These are phyloP conservation scores for Pseudopyrenochaeta lycopersici DNA, from an alignment of 2,329 filamentous ascomycete species.

Conservation along the genomic window DNA sequence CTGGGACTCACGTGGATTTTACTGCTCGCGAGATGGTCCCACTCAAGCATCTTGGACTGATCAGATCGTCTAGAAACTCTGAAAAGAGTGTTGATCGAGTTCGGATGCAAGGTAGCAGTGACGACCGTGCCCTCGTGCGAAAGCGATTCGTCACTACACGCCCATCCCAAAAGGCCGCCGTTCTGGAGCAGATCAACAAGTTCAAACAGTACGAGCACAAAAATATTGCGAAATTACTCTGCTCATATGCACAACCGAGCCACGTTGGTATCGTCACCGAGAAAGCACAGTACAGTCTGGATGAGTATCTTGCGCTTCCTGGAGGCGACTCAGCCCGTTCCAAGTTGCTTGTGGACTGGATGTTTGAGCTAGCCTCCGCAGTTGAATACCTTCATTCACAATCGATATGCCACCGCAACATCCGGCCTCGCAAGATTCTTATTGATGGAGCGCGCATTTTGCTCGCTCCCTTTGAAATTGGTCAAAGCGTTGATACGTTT, in stretches of 20 bases:
- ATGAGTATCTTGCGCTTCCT: slow-evolving; percentile 46
- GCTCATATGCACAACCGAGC: slow-evolving; percentile 49
- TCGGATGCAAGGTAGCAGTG: slow-evolving; percentile 42
- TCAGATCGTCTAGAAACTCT: slow-evolving; percentile 42
- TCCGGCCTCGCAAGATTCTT: slow-evolving; percentile 51
- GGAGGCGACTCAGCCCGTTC: slow-evolving; percentile 41
- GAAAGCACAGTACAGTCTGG: slow-evolving; percentile 47
- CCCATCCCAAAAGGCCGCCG: slow-evolving; percentile 44
- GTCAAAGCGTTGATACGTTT: slow-evolving; percentile 34
- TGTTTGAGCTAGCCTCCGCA: slow-evolving; percentile 50
- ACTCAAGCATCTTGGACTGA: slow-evolving; percentile 41
- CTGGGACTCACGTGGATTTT: slow-evolving; percentile 49
- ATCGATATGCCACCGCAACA: slow-evolving; percentile 47
- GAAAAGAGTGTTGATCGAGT: slow-evolving; percentile 50
- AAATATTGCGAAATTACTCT: slow-evolving; percentile 49
- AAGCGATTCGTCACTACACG: slow-evolving; percentile 49
- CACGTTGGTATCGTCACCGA: slow-evolving; percentile 47
- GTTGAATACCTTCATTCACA: slow-evolving; percentile 50
- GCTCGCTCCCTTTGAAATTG: slow-evolving; percentile 50
- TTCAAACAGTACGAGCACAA: slow-evolving; percentile 51
- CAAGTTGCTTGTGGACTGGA: slow-evolving; percentile 50
- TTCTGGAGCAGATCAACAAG: slow-evolving; percentile 49
- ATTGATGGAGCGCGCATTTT: slow-evolving; percentile 46
- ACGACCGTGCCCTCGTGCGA: slow-evolving; percentile 46
- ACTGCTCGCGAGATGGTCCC: slow-evolving; percentile 47